Evolutionary conservation across 495 filamentous ascomycete genomes (phyloP).

Genomic region (Podospora sp.): DNA sequence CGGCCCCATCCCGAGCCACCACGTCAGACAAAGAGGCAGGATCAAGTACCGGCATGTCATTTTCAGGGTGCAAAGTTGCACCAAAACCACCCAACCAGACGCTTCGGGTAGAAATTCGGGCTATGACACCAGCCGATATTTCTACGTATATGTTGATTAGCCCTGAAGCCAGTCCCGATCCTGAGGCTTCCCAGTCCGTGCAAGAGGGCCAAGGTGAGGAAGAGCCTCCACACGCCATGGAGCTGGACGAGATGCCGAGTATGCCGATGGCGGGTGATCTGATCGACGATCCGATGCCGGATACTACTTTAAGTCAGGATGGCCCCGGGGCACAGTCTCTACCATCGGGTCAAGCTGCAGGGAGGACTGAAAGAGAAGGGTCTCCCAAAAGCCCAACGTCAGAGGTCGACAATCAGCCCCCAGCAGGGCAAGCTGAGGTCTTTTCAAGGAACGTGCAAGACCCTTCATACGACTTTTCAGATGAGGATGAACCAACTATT

Average conservation of each 20-base stretch:
- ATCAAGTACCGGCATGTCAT: conserved; percentile 23
- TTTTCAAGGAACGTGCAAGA: conserved; percentile 39
- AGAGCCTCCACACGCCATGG: not conserved
- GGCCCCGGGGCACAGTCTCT: not conserved
- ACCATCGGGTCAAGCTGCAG: not conserved
- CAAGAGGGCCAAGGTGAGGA: not conserved
- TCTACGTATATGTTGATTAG: conserved; percentile 18
- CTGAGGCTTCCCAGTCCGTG: not conserved
- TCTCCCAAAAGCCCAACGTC: not conserved
- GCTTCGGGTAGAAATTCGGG: conserved; percentile 31
- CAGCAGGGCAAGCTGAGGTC: conserved; percentile 14
- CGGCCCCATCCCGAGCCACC: not conserved
- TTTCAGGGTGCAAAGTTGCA: not conserved
- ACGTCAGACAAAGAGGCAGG: conserved; percentile 1
- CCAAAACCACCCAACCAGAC: conserved; percentile 32
- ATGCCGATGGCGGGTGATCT: not conserved
- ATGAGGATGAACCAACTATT: conserved; percentile 42
- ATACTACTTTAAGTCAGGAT: not conserved
- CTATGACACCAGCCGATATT: conserved; percentile 12
- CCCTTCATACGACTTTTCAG: conserved; percentile 45
- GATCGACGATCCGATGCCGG: not conserved
- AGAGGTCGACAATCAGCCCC: not conserved
- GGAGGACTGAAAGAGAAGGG: not conserved
- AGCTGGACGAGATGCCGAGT: too few species aligned
- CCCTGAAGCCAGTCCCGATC: conserved; percentile 24